Evolutionary conservation across 371 early-diverging fungal genomes (phyloP).

Genomic region (Mucor plumbeus): DNA sequence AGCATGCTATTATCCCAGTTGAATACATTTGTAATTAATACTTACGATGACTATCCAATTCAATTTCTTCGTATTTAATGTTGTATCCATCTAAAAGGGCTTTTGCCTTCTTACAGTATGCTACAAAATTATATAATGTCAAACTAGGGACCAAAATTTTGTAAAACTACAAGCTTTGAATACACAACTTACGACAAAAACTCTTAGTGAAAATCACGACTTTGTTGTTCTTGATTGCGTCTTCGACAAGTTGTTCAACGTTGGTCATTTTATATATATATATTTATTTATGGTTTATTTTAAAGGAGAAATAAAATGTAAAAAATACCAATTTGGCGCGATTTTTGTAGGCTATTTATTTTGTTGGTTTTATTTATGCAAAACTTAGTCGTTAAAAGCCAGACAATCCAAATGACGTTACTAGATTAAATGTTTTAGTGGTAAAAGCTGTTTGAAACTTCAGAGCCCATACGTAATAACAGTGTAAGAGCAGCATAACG

Average conservation of each 20-base stretch:
- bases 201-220: conserved; percentile 76
- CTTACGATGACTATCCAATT: background rate
- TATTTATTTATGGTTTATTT: background rate
- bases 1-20: background rate
- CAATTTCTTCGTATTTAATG: background rate
- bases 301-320: too few relatives aligned
- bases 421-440: too few relatives aligned
- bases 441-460: too few relatives aligned
- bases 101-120: background rate
- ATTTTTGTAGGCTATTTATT: too few relatives aligned
- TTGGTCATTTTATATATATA: conserved; percentile 14
- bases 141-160: background rate
- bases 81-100: conserved; percentile 3
- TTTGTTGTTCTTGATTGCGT: conserved; percentile 27
- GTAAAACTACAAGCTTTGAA: background rate
- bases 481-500: too few relatives aligned
- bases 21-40: background rate
- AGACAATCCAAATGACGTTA: too few relatives aligned
- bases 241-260: conserved; percentile 22
- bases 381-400: too few relatives aligned
- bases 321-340: too few relatives aligned
- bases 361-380: too few relatives aligned
- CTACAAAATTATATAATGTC: background rate
- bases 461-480: too few relatives aligned
- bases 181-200: conserved; percentile 61